Conservation (phyloP, 805 yeast species). For the Metschnikowia bowlesiae region DNA sequence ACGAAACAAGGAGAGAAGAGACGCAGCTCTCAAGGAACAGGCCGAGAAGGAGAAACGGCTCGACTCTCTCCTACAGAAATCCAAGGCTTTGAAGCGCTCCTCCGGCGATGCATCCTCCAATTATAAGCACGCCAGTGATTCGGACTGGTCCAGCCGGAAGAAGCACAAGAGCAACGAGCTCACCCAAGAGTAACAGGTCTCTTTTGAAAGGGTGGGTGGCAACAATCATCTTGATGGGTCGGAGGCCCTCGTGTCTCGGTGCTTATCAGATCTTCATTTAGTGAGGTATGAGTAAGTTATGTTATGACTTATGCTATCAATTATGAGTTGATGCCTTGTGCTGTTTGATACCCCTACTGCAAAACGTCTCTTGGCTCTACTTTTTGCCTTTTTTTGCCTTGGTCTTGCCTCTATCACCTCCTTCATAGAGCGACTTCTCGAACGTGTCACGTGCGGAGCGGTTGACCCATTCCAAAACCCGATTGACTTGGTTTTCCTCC, state of each 20-base stretch:
- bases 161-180: slow-evolving; percentile 13
- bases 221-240: no score
- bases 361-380: slow-evolving; percentile 10
- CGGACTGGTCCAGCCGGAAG: slow-evolving; percentile 8
- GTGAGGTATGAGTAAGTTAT: no score
- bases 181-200: background rate
- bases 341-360: background rate
- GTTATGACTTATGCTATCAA: no score
- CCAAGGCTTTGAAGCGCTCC: slow-evolving; percentile 18
- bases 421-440: slow-evolving; percentile 55
- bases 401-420: slow-evolving; percentile 37
- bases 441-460: slow-evolving; percentile 48
- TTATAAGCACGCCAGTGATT: background rate
- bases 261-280: no score
- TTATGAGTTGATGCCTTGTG: no score
- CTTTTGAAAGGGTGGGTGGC: no score
- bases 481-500: slow-evolving; percentile 37
- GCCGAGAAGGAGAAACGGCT: slow-evolving; percentile 27
- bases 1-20: slow-evolving; percentile 25
- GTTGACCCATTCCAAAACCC: slow-evolving; percentile 61
- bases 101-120: background rate
- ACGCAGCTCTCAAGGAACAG: slow-evolving; percentile 24
- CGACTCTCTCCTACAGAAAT: slow-evolving; percentile 25
- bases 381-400: slow-evolving; percentile 16
- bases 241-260: no score